phyloP scores from a whole-genome alignment of 1,284 basidiomycete species.

The Neonothopanus nambi region DNA sequence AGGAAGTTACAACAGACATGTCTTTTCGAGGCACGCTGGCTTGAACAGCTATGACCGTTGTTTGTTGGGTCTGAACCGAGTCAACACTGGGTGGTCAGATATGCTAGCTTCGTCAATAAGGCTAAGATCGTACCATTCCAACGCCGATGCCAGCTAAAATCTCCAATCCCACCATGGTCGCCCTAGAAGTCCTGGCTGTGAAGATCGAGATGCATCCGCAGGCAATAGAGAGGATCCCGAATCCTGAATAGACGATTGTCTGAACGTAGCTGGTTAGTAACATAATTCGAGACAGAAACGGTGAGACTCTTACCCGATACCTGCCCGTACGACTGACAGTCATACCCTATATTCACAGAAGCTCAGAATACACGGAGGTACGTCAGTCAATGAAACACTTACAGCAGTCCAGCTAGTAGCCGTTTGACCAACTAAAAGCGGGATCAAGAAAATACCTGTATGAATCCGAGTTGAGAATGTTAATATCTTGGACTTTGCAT shows the following conservation, averaged over 20 bases:
- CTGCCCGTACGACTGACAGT: slow-evolving; percentile 64
- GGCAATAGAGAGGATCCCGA: slow-evolving; percentile 65
- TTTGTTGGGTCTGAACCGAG: slow-evolving; percentile 63
- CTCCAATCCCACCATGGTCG: slow-evolving; percentile 63
- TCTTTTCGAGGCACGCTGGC: slow-evolving; percentile 65
- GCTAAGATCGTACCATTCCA: slow-evolving; percentile 47
- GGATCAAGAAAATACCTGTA: slow-evolving; percentile 63
- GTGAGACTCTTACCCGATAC: slow-evolving; percentile 54
- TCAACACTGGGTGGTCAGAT: no score
- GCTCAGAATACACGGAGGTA: neutral
- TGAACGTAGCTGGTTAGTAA: slow-evolving; percentile 21
- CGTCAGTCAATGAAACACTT: slow-evolving; percentile 21
- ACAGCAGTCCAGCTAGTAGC: slow-evolving; percentile 55
- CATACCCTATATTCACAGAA: slow-evolving; percentile 51
- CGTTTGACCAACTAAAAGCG: slow-evolving; percentile 66
- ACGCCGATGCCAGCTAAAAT: slow-evolving; percentile 68
- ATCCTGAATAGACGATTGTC: slow-evolving; percentile 66
- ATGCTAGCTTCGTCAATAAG: neutral
- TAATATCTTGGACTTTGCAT: neutral
- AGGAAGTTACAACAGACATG: slow-evolving; percentile 71
- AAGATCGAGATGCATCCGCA: slow-evolving; percentile 70
- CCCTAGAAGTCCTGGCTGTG: slow-evolving; percentile 46
- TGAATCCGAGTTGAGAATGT: neutral
- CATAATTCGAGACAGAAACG: no score
- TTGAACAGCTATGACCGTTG: slow-evolving; percentile 67